Base-by-base conservation (phyloP, 106 monocot genomes). In the Chionographis japonica region DNA sequence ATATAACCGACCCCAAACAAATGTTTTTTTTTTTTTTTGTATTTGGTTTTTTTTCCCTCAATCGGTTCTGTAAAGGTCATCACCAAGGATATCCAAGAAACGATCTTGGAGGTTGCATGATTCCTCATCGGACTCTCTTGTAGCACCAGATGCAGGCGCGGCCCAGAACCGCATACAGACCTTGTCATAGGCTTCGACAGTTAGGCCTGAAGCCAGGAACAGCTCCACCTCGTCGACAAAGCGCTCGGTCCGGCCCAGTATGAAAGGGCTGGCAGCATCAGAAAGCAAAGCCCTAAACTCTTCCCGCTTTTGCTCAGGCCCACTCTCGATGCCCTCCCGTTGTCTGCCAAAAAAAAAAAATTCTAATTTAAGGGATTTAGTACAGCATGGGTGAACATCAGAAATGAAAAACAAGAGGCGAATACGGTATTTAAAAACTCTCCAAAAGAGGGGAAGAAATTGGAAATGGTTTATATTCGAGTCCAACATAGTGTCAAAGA, bases 161-260 rank as follows among this genome's bases (percentile, higher is more conserved):
- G 16, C 68, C 35, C 71, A 27, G 52, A 12, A 43, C 16, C 84
- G 74, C 77, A 88, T 74, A 73, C 71, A 90, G 40, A 81, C 69
- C 74, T 63, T 67, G 69, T 92, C 92, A 68, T 92, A 98, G 15
- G 97, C 97, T 63, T 87, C 79, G 37, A 93, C 79, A 36, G 65
- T 98, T 38, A 92, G 60, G 58, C 87, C 82, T 56, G 84, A 87
- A 63, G 78, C 87, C 18, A 98, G 75, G 61, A 98, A 98, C 36
- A 86, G 60, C 69, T 92, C 97, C 18, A 92, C 37, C 70, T 92
- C 90, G 58, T 74, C 63, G 10, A 87, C 63, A 62, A 92, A 98
- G 2, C 79, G 70, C 9, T 80, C 80, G 8, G 87, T 79, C 58
- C 42, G 58, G 58, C 56, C 80, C 0, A 58, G 63, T 3, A 98